Evolutionary conservation across 2,329 filamentous ascomycete genomes (phyloP).

Genomic region (Cytospora piceae): DNA sequence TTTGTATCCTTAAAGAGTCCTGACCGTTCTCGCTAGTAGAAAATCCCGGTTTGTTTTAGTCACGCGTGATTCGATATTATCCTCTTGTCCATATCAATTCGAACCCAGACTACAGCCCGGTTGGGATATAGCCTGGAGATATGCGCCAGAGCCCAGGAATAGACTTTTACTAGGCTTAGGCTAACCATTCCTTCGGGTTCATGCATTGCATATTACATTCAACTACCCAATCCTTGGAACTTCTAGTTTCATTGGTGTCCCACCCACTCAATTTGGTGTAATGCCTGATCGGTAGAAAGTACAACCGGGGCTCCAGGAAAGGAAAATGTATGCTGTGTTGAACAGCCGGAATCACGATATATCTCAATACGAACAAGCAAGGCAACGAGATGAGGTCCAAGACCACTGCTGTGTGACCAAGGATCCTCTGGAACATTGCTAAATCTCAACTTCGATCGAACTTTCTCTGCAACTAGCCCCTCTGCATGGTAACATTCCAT

Average conservation of each 20-base stretch:
- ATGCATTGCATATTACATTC: not conserved
- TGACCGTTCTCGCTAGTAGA: no score
- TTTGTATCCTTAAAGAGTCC: not conserved
- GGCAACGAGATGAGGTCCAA: constrained; percentile 6
- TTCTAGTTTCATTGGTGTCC: not conserved
- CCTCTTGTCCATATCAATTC: no score
- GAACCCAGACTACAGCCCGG: no score
- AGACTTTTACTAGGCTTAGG: no score
- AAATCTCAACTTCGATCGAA: not conserved
- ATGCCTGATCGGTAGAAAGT: not conserved
- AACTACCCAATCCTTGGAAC: not conserved
- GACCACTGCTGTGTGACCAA: not conserved
- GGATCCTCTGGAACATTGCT: not conserved
- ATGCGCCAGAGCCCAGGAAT: no score
- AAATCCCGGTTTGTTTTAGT: no score
- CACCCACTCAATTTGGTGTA: not conserved
- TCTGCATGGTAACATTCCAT: not conserved
- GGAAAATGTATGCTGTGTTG: not conserved
- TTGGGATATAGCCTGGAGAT: no score
- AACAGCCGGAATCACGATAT: not conserved
- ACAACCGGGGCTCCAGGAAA: not conserved
- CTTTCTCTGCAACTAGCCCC: constrained; percentile 1
- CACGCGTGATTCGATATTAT: no score
- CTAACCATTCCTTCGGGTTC: no score
- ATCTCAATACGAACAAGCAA: constrained; percentile 5